Conservation (phyloP, 345 rosid species). For the Lumnitzera littorea region DNA sequence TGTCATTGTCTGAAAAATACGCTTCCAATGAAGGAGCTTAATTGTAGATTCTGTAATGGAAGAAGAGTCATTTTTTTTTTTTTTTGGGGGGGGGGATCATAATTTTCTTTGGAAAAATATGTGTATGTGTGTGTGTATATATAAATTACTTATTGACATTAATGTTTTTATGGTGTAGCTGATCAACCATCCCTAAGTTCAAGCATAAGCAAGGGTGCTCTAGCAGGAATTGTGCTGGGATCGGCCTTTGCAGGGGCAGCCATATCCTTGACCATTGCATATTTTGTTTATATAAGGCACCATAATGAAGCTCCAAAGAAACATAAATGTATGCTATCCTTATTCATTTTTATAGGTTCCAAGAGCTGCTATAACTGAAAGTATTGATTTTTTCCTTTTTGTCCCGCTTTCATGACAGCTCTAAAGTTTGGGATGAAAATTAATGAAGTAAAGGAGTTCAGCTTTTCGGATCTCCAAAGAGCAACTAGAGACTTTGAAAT, state of each 20-base stretch:
- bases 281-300: constrained; percentile 4
- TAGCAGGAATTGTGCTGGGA: constrained; percentile 15
- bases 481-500: constrained; percentile 58
- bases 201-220: constrained; percentile 10
- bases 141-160: not conserved
- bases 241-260: constrained; percentile 3
- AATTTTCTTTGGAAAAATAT: not conserved
- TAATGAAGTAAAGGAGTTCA: constrained; percentile 71
- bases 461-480: constrained; percentile 58
- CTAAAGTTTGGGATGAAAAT: constrained; percentile 51
- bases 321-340: constrained; percentile 3
- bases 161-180: constrained; percentile 6
- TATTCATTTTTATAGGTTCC: not conserved
- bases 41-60: no score
- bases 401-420: constrained; percentile 19
- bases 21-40: no score
- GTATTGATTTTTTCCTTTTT: not conserved
- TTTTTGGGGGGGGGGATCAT: not conserved
- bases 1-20: no score
- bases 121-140: not conserved
- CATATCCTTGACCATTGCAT: constrained; percentile 8
- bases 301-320: not conserved
- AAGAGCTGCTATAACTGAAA: not conserved
- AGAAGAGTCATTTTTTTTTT: no score
- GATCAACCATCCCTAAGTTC: not conserved